Evolutionary conservation across 106 monocot genomes (phyloP).

Genomic region (Dioscorea zingiberensis): DNA sequence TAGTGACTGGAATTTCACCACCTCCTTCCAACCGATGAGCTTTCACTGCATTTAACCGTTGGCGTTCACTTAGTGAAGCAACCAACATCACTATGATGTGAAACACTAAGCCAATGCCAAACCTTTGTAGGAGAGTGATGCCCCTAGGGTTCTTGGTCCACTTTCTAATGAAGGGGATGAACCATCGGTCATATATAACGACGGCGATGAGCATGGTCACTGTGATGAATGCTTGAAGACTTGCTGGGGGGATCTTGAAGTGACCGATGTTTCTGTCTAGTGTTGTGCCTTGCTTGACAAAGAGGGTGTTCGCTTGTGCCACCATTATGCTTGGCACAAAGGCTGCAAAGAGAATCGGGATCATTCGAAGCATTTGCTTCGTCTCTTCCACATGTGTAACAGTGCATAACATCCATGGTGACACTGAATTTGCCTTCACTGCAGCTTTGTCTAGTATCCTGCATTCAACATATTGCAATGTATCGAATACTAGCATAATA

Average conservation of each 20-base stretch:
- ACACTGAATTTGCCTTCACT: constrained; percentile 3
- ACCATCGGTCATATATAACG: constrained; percentile 17
- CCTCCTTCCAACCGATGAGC: constrained; percentile 9
- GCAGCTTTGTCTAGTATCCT: constrained; percentile 36
- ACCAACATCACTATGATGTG: constrained; percentile 1
- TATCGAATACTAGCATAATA: no score
- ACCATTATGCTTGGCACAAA: constrained; percentile 19
- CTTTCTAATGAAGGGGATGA: constrained; percentile 1
- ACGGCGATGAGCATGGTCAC: constrained; percentile 20
- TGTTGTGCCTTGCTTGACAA: constrained; percentile 26
- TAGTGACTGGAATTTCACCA: constrained; percentile 2
- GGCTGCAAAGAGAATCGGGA: constrained; percentile 9
- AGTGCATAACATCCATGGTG: constrained; percentile 25
- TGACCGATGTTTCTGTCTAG: constrained; percentile 17
- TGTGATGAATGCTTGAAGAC: constrained; percentile 12
- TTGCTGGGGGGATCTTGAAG: constrained; percentile 27
- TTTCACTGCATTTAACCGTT: not conserved
- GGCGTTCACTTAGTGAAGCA: constrained; percentile 7
- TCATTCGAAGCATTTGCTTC: constrained; percentile 26
- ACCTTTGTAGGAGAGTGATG: constrained; percentile 10
- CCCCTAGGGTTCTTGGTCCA: constrained; percentile 26
- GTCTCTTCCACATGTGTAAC: constrained; percentile 42
- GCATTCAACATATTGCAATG: no score
- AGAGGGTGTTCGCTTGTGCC: constrained; percentile 27
- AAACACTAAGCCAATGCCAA: constrained; percentile 9